These are phyloP conservation scores for Rhodotorula sp. DNA, from an alignment of 1,284 basidiomycete genomes.

Conservation along the genomic window DNA sequence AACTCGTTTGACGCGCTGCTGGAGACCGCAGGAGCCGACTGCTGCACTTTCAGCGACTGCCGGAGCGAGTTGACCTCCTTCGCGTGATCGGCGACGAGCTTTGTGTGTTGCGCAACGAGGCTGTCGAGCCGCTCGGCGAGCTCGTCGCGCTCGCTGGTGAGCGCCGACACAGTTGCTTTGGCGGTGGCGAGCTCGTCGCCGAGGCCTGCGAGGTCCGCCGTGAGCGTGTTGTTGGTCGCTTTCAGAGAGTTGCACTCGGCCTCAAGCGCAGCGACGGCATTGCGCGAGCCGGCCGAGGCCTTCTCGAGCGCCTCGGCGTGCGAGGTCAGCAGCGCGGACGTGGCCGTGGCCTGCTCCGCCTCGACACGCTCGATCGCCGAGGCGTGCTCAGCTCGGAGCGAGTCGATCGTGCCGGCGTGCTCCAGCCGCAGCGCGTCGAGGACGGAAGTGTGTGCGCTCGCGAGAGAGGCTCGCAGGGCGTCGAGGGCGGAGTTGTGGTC, in stretches of 20 bases:
- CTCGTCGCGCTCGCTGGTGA: neutral
- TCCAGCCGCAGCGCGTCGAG: slow-evolving; percentile 42
- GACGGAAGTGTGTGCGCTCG: slow-evolving; percentile 11
- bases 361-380: slow-evolving; percentile 4
- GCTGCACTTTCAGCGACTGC: slow-evolving; percentile 5
- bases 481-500: slow-evolving; percentile 6
- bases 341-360: neutral
- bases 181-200: slow-evolving; percentile 11
- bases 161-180: neutral
- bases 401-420: slow-evolving; percentile 57
- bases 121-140: neutral
- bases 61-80: slow-evolving; percentile 12
- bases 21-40: neutral
- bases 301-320: neutral
- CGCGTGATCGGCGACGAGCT: neutral
- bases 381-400: slow-evolving; percentile 54
- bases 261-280: slow-evolving; percentile 51
- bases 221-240: too few species aligned
- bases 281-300: neutral
- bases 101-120: slow-evolving; percentile 3
- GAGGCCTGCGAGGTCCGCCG: slow-evolving; percentile 45
- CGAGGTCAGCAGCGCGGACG: neutral
- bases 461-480: neutral
- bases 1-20: slow-evolving; percentile 42
- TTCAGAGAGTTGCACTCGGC: slow-evolving; percentile 70